Conservation (phyloP, 768 basidiomycete genomes). For the Tulasnella sp. region DNA sequence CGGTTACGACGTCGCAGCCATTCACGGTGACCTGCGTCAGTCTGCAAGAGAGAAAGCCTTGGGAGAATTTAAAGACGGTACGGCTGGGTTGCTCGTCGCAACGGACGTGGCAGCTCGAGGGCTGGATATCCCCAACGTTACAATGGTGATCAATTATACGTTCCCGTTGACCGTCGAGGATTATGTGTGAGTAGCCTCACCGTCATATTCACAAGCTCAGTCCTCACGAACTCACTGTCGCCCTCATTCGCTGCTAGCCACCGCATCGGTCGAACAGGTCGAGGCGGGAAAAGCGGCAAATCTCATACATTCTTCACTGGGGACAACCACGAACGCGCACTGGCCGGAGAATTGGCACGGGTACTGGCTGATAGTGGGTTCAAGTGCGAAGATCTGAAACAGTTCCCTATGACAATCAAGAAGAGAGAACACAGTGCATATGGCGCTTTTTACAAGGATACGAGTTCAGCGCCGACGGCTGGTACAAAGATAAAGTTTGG, state of each 20-base stretch:
- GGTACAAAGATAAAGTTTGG: constrained; percentile 78
- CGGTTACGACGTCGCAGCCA: constrained; percentile 71
- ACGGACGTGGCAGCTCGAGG: constrained; percentile 98
- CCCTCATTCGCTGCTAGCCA: constrained; percentile 39
- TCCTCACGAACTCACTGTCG: not conserved
- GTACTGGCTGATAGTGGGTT: constrained; percentile 86
- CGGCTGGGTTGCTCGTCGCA: constrained; percentile 79
- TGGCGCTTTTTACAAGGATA: constrained; percentile 71
- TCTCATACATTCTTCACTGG: constrained; percentile 98
- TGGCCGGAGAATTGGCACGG: constrained; percentile 90
- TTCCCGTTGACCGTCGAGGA: constrained; percentile 95
- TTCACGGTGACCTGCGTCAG: constrained; percentile 92
- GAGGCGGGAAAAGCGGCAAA: constrained; percentile 84
- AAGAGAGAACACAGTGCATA: constrained; percentile 90
- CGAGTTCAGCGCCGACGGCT: constrained; percentile 49
- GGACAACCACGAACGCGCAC: constrained; percentile 72
- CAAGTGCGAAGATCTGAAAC: constrained; percentile 63
- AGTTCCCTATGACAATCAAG: constrained; percentile 96
- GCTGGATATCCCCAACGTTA: constrained; percentile 84
- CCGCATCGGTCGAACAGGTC: constrained; percentile 85
- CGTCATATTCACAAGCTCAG: too few species aligned
- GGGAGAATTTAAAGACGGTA: constrained; percentile 80
- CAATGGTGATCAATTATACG: constrained; percentile 92
- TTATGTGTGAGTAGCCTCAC: constrained; percentile 46
- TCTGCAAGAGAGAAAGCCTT: constrained; percentile 76